Evolutionary conservation across 169 alveolate species (phyloP), one percentile per base, ranked within the genome.

Genomic region (Plasmodium adleri): DNA sequence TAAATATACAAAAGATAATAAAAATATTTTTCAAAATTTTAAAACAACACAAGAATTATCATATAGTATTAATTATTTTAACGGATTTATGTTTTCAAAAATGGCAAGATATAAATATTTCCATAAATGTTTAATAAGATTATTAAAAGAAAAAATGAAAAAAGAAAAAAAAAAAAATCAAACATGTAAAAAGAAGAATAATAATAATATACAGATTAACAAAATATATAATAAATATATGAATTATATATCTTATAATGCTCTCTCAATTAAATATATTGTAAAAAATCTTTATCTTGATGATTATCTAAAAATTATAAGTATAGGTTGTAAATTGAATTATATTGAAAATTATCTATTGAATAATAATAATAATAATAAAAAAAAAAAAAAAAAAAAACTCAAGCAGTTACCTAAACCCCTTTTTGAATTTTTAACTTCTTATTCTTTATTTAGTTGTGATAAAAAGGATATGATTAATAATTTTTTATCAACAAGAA

Each of bases 101-200:
- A 83, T 83, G 91, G 64, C 80, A 12, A 67, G 91, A 56, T 83
- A 83, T 54, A 83, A 83, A 83, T 83, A 68, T 68, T 83, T 83
- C 39, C 91, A 83, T 63, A 83, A 83, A 59, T 83, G 91, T 22
- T 68, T 83, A 70, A 83, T 83, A 39, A 10, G 91, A 49, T 68
- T 83, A 56, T 24, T 83, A 39, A 83, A 83, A 43, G 12, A 66
- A 49, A 74, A 70, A 39, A 80, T 67, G 45, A 32, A 20, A 13
- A 80, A 80, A 80, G 12, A 9, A 9, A 56, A 52, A 63, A 76
- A 43, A 22, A 49, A 50, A 26, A 50, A 2, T 6, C 15, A 39
- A 17, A 60, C 12, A 17, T n/a, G 20, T 28, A 22, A 64, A 67
- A 28, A 15, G 32, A 24, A 28, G 1, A 32, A 59, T 56, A 15